Evolutionary conservation across 495 filamentous ascomycete genomes (phyloP).

Genomic region (Delitschia confertaspora): DNA sequence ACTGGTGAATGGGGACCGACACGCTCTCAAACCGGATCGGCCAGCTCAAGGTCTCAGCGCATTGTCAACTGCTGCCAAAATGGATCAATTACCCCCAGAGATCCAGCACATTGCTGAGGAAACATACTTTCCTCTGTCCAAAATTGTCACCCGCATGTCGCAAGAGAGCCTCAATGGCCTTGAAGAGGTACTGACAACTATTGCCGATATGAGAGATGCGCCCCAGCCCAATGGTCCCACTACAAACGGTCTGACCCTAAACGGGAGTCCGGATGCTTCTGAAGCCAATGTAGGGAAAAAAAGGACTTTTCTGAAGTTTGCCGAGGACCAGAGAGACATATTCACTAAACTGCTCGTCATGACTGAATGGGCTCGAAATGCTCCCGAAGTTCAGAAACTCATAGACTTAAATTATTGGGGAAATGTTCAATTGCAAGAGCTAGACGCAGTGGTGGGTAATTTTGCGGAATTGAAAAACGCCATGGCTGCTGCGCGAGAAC

Average conservation of each 20-base stretch:
- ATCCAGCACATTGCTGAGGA: conserved; percentile 65
- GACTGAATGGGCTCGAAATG: conserved; percentile 75
- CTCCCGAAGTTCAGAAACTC: conserved; percentile 63
- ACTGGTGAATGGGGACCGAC: conserved; percentile 23
- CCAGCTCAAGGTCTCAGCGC: neutral
- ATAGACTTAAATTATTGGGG: conserved; percentile 77
- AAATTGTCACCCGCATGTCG: conserved; percentile 62
- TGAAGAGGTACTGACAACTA: conserved; percentile 54
- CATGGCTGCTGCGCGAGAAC: conserved; percentile 55
- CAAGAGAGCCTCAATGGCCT: conserved; percentile 76
- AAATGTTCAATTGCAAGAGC: conserved; percentile 48
- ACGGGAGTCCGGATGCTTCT: conserved; percentile 49
- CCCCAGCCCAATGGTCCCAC: conserved; percentile 34
- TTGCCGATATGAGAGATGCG: conserved; percentile 52
- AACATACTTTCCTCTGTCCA: conserved; percentile 60
- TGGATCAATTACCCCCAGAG: conserved; percentile 49
- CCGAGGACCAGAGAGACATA: conserved; percentile 52
- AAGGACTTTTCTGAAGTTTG: conserved; percentile 61
- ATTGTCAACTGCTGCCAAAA: conserved; percentile 6
- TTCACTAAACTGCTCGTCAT: conserved; percentile 90
- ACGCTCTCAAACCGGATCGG: conserved; percentile 7
- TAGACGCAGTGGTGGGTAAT: conserved; percentile 47
- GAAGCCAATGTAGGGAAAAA: conserved; percentile 71
- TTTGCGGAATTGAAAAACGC: conserved; percentile 62
- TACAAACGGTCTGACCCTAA: conserved; percentile 41